A percentile compares a stretch with the other conserved stretches of the same genome.
phyloP scores from a whole-genome alignment of 768 basidiomycete genomes.

The Rhodotorula paludigena region DNA sequence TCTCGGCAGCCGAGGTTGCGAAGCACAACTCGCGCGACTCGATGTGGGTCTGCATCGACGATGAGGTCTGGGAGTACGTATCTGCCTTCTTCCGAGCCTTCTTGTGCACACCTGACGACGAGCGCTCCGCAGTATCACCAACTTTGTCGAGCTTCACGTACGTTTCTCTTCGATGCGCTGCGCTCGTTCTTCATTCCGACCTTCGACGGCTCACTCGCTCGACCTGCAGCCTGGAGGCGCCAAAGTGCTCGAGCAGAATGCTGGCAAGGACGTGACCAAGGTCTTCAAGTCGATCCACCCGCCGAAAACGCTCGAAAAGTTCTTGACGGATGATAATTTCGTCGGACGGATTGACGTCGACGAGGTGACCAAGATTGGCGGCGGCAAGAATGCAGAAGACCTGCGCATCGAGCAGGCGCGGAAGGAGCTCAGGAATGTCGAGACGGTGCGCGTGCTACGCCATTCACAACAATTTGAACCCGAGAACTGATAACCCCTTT shows the following conservation, averaged over 20 bases:
- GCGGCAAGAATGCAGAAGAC: slow-evolving; percentile 3
- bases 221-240: slow-evolving; percentile 13
- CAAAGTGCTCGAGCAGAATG: slow-evolving; percentile 12
- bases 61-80: slow-evolving; percentile 50
- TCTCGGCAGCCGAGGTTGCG: slow-evolving; percentile 49
- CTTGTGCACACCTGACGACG: neutral
- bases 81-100: too few species aligned
- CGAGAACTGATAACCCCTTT: slow-evolving; percentile 26
- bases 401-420: slow-evolving; percentile 18
- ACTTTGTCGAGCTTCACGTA: slow-evolving; percentile 1
- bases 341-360: slow-evolving; percentile 19
- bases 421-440: slow-evolving; percentile 9
- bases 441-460: slow-evolving; percentile 43
- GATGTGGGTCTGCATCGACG: slow-evolving; percentile 86
- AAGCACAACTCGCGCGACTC: slow-evolving; percentile 79
- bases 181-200: neutral
- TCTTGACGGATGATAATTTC: neutral
- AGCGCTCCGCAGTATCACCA: neutral
- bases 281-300: slow-evolving; percentile 27
- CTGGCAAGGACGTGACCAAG: slow-evolving; percentile 21
- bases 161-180: too few species aligned
- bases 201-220: too few species aligned
- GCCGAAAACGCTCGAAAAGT: slow-evolving; percentile 1
- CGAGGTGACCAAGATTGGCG: slow-evolving; percentile 6
- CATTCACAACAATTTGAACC: slow-evolving; percentile 60